These are phyloP conservation scores for Sclerotinia subarctica DNA, from an alignment of 2,329 filamentous ascomycete species.

Conservation along the genomic window DNA sequence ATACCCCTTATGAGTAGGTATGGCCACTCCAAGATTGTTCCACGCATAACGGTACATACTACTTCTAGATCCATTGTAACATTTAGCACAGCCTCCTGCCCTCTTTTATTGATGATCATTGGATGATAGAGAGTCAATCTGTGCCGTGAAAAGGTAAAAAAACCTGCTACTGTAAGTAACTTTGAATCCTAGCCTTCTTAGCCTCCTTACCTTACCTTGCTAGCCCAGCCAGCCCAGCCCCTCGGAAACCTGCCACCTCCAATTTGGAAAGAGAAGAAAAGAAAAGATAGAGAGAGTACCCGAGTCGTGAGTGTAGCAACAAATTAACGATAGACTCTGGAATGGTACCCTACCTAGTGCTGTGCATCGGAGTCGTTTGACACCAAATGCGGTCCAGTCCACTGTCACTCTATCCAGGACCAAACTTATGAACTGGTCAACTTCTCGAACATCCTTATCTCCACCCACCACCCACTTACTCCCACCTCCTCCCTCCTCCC, in stretches of 20 bases:
- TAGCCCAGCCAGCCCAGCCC: slow-evolving; percentile 1
- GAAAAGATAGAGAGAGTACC: too few relatives aligned
- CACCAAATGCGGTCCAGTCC: neutral
- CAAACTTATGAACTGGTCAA: neutral
- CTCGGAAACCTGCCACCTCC: neutral
- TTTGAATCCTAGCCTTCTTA: neutral
- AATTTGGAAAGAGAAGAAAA: neutral
- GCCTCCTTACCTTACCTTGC: too few relatives aligned
- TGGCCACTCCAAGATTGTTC: too few relatives aligned
- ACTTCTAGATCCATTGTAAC: neutral
- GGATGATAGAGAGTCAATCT: neutral
- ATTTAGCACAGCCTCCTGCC: neutral
- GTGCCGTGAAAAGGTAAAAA: neutral
- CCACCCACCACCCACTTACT: too few relatives aligned
- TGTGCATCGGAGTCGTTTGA: too few relatives aligned
- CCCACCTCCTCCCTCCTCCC: neutral
- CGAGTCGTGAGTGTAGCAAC: too few relatives aligned
- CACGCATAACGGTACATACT: neutral
- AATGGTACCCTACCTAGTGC: too few relatives aligned
- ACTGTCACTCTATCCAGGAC: neutral
- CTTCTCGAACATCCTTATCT: slow-evolving; percentile 11
- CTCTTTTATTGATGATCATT: neutral
- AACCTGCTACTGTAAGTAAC: neutral
- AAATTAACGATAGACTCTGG: too few relatives aligned
- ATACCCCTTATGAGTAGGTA: too few relatives aligned